Base-by-base conservation (phyloP, 495 filamentous ascomycete genomes). In the Rostrohypoxylon terebratum region DNA sequence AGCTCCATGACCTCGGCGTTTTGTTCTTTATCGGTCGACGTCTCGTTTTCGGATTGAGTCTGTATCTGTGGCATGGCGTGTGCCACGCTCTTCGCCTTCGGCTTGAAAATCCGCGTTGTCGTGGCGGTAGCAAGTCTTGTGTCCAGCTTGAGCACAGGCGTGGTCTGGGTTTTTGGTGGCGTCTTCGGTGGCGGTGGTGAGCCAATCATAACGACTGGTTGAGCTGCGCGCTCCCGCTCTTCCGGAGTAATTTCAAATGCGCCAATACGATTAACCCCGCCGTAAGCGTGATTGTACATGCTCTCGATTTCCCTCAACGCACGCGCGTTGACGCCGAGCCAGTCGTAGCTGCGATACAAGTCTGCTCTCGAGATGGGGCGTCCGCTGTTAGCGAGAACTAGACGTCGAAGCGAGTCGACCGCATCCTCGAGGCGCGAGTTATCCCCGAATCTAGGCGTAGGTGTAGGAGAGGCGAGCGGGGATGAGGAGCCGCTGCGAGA, bases 291-390 rank as follows among this genome's bases (percentile, higher is more conserved):
- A 42, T 83, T 82, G 69, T 92, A 91, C 44, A 86, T 85, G 45
- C 77, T 72, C 57, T 89, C 88, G 3, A 92, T 83, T 13, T 87
- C 85, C 10, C 79, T 74, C 20, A 91, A 77, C 7, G 88, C 84
- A 4, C 83, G 79, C 28, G 88, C 82, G 42, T 80, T 81, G 9
- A 90, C 81, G 34, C 85, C 82, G 3, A 92, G 81, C 77, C 88
- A 90, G 40, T 89, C 85, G 69, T 91, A 92, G 21, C 87, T 85
- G 18, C 86, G 83, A 59, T 90, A 80, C 40, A 92, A 83, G 57
- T 87, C 86, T 25, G 84, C 84, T 68, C 87, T 87, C 69, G 80
- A 86, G 31, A 92, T 83, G 1, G 83, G 82, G 3, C 86, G 83
- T 42, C 88, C 86, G 45, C 88, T 80, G 72, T 87, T 88, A 53